phyloP scores from a whole-genome alignment of 2,329 filamentous ascomycete genomes.

The Akanthomyces dipterigenus region DNA sequence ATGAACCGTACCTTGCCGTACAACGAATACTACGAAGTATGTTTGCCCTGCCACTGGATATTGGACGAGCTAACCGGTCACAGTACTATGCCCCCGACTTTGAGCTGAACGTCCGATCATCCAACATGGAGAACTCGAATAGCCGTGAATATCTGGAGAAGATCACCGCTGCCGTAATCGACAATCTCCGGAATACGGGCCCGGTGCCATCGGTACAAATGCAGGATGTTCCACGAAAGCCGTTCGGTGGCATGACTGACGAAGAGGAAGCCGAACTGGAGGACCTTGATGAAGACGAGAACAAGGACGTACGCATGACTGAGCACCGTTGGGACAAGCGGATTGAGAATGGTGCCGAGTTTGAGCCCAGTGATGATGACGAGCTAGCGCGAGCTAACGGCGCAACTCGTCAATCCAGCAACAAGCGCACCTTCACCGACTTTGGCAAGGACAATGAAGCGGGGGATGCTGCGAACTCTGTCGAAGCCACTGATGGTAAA shows the following conservation, averaged over 20 bases:
- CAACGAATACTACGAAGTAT: constrained; percentile 86
- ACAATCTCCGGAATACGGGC: constrained; percentile 80
- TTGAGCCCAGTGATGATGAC: constrained; percentile 85
- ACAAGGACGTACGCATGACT: constrained; percentile 76
- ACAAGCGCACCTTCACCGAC: constrained; percentile 46
- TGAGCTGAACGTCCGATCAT: constrained; percentile 80
- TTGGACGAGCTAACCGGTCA: constrained; percentile 17
- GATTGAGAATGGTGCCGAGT: constrained; percentile 69
- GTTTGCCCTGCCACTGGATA: constrained; percentile 36
- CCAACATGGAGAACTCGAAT: constrained; percentile 88
- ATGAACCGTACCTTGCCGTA: constrained; percentile 82
- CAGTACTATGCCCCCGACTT: constrained; percentile 91
- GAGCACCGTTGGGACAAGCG: constrained; percentile 77
- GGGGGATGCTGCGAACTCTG: constrained; percentile 32
- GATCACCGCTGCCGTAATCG: constrained; percentile 73
- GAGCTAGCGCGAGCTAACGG: constrained; percentile 70
- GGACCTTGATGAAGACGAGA: constrained; percentile 74
- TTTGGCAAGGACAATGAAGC: constrained; percentile 38
- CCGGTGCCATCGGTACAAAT: constrained; percentile 88
- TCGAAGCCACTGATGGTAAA: constrained; percentile 27
- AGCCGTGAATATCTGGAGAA: constrained; percentile 74
- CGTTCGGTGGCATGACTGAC: constrained; percentile 56
- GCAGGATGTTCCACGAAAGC: constrained; percentile 63
- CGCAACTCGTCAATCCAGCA: constrained; percentile 47
- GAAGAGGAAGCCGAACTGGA: constrained; percentile 61